Percentiles rank a stretch among this genome's conserved stretches.
Evolutionary conservation across 129 eudicot species (phyloP).

Genomic region (Tanacetum coccineum): DNA sequence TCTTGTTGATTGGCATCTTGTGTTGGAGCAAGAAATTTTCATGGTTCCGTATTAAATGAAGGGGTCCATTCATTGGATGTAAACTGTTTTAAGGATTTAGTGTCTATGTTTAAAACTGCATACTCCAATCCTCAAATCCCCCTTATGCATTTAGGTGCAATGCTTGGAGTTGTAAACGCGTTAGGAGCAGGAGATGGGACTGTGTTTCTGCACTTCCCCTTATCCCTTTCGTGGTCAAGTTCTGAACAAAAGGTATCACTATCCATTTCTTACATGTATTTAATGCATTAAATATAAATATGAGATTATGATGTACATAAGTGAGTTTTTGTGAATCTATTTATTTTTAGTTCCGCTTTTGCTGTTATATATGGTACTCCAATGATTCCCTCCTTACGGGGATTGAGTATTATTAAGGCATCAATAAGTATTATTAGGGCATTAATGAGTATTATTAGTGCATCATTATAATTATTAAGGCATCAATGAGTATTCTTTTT

Average conservation of each 20-base stretch:
- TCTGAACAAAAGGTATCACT: conserved; percentile 42
- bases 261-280: too few relatives aligned
- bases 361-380: too few relatives aligned
- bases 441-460: too few relatives aligned
- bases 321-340: too few relatives aligned
- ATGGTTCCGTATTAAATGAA: conserved; percentile 63
- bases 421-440: too few relatives aligned
- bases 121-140: conserved; percentile 61
- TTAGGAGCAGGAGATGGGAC: conserved; percentile 83
- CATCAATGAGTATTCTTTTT: too few relatives aligned
- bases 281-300: too few relatives aligned
- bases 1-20: conserved; percentile 81
- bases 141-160: conserved; percentile 79
- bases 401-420: too few relatives aligned
- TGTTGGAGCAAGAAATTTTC: conserved; percentile 69
- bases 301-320: too few relatives aligned
- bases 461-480: too few relatives aligned
- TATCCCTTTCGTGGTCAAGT: conserved; percentile 24
- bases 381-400: too few relatives aligned
- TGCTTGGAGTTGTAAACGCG: conserved; percentile 92
- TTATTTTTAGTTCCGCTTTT: too few relatives aligned
- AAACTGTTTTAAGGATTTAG: conserved; percentile 41
- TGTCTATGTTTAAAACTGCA: conserved; percentile 44
- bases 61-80: conserved; percentile 56
- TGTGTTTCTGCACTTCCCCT: conserved; percentile 36